Base-by-base conservation (phyloP, 148 eudicot species). In the Mesembryanthemum crystallinum region DNA sequence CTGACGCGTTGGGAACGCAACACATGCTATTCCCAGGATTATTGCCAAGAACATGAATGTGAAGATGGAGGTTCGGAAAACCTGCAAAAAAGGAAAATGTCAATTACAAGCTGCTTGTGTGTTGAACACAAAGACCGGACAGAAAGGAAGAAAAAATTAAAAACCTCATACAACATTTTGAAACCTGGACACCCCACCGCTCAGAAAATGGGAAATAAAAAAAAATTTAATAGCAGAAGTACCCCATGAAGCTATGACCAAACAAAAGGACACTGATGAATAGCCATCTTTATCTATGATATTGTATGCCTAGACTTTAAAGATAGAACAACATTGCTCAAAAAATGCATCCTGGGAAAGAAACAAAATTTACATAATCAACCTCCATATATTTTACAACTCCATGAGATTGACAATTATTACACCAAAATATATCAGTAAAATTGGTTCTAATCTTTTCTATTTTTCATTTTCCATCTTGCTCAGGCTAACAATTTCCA, bases 11-110 rank as follows among this genome's bases (percentile, higher is more conserved):
- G 79, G 77, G 52, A 76, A 32, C 10, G 69, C 64, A 43, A 80
- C 27, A 72, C 73, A 76, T 8, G 79, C 76, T 12, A 80, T 66
- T 64, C 79, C 80, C 43, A 80, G 43, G 21, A 80, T 69, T 25
- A 80, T 25, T 58, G 63, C 79, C 14, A 73, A 21, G 60, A 80
- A 71, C 42, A 80, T 71, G 59, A 66, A 27, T 37, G 73, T 49
- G 43, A 80, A 58, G 28, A 80, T 71, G 33, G 76, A 71, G 25
- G 30, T 59, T 32, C 28, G 39, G 47, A 64, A 66, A 59, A 76
- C 83, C 83, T 80, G 83, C 68, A 32, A 3, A 39, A 30, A 71
- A 29, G 60, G 28, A 62, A 35, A 3, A 17, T 29, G 25, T 69
- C 55, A 74, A 63, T 63, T 18, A 32, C 25, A 17, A 12, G 30